These are phyloP conservation scores for Gossypium lobatum DNA, from an alignment of 441 rosid species.

Conservation along the genomic window DNA sequence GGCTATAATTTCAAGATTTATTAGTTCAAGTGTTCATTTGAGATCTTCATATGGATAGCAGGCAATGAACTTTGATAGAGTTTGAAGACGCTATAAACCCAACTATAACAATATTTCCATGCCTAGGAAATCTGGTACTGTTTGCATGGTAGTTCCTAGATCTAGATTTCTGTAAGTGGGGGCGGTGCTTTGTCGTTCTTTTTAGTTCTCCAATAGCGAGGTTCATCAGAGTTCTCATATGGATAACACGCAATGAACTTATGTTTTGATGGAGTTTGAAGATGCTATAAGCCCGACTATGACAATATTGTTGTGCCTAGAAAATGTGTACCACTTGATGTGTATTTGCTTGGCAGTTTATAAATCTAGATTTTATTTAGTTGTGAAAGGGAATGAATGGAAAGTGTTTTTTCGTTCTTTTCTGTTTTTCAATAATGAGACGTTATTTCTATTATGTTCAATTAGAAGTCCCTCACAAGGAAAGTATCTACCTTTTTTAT, in stretches of 20 bases:
- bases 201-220: neutral
- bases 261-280: constrained; percentile 8
- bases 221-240: neutral
- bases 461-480: neutral
- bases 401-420: constrained; percentile 3
- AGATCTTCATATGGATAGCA: neutral
- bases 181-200: neutral
- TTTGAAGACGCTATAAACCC: neutral
- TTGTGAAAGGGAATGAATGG: neutral
- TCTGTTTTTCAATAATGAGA: neutral
- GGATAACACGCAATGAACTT: neutral
- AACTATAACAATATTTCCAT: neutral
- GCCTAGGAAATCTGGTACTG: neutral
- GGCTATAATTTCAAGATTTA: neutral
- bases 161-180: neutral
- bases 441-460: neutral
- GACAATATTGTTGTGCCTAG: neutral
- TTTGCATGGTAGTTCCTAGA: neutral
- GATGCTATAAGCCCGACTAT: neutral
- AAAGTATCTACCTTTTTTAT: neutral
- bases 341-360: neutral
- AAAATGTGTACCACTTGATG: neutral
- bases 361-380: neutral
- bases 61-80: neutral
- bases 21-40: neutral